phyloP scores from a whole-genome alignment of 345 rosid genomes.

The Sonneratia alba region DNA sequence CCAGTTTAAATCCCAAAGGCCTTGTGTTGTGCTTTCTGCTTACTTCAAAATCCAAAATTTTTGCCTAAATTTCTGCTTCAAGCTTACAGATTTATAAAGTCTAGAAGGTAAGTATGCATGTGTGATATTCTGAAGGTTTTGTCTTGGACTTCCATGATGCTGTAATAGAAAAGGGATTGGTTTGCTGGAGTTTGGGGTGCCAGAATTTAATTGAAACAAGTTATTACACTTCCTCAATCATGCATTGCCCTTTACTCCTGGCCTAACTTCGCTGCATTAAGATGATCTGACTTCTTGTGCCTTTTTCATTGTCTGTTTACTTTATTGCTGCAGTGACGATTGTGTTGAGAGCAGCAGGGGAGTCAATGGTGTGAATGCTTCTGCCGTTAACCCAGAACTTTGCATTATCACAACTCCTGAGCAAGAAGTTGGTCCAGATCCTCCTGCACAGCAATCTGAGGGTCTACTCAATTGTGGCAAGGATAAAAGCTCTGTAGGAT shows the following conservation, averaged over 20 bases:
- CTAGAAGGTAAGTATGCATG: background rate
- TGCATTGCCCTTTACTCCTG: background rate
- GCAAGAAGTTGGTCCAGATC: background rate
- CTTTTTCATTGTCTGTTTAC: background rate
- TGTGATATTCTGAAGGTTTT: background rate
- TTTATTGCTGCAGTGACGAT: slow-evolving; percentile 31
- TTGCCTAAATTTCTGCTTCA: background rate
- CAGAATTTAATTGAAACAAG: background rate
- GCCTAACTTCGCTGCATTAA: background rate
- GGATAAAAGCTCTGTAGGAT: slow-evolving; percentile 11
- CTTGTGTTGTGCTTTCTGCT: background rate
- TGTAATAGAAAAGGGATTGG: background rate
- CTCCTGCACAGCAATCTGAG: slow-evolving; percentile 17
- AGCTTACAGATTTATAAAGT: background rate
- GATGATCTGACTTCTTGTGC: background rate
- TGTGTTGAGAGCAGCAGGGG: slow-evolving; percentile 12
- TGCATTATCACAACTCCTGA: slow-evolving; percentile 8
- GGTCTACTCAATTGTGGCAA: slow-evolving; percentile 10
- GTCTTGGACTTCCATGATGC: background rate
- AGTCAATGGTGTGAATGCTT: slow-evolving; percentile 11
- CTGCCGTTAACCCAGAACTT: slow-evolving; percentile 15
- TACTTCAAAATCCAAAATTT: background rate
- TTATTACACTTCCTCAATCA: background rate
- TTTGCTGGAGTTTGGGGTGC: background rate
- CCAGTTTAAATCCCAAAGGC: background rate